Evolutionary conservation across 1,284 basidiomycete genomes (phyloP), one percentile per base, ranked within the genome.

Genomic region (Irpex lacteus): DNA sequence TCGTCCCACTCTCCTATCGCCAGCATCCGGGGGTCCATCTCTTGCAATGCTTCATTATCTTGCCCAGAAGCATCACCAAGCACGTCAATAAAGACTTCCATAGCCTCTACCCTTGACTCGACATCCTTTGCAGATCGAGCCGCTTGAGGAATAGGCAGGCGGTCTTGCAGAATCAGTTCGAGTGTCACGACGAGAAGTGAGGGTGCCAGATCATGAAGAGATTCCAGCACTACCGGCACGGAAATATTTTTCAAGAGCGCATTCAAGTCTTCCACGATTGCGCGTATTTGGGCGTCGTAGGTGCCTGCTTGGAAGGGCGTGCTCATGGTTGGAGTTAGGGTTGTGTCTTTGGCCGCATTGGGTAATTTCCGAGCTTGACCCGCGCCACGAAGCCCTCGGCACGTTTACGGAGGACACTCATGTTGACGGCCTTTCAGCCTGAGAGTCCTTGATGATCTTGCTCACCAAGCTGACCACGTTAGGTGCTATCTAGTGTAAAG

Each of bases 51-150:
- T 54, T 81, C 84, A 61, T 91, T 89, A 13, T 56, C 54, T 6
- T 36, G 19, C 32, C 13, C 54, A 0, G 18, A 11, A 11, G 11
- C 54, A n/a, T 37, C 15, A 11, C 4, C 0, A 3, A 94, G 78
- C 3, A 89, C 85, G 26, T 91, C 91, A 18, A 94, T 81, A 63
- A 95, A 88, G 11, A 94, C 81, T 71, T 93, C 91, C 82, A 92
- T 90, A 55, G 86, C 85, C 37, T 86, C 76, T 11, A 81, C 75
- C 67, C 80, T 80, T 18, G 77, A 75, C 44, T 76, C 74, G 52
- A 72, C 71, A 21, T 77, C 79, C 61, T 75, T 77, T 36, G 78
- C 77, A 6, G 75, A 76, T 60, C 83, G 79, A 36, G 82, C 74
- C 37, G 73, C 62, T 9, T 73, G 40, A 52, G 79, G 66, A 63